These are phyloP conservation scores for Syncephalastrum sp. DNA, from an alignment of 371 early-diverging fungal species.

Conservation along the genomic window DNA sequence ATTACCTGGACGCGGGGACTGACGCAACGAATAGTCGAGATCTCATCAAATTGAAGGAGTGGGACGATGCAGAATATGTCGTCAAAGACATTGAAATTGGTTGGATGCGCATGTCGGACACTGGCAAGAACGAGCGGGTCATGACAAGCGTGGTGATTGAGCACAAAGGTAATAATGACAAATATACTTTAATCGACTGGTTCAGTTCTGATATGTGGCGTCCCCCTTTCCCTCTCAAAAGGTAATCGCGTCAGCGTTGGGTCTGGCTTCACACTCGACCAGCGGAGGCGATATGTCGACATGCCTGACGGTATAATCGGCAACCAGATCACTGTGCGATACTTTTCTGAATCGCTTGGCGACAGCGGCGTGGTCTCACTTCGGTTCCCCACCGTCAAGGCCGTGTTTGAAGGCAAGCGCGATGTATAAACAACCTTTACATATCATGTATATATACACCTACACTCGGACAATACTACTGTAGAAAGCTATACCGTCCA, in stretches of 20 bases:
- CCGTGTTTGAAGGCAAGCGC: constrained; percentile 42
- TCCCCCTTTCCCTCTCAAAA: neutral
- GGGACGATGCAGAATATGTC: constrained; percentile 56
- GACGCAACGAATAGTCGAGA: constrained; percentile 29
- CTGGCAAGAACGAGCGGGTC: constrained; percentile 41
- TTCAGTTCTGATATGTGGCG: neutral
- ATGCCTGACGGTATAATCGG: constrained; percentile 50
- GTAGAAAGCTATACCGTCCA: too few species aligned
- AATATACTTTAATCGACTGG: too few species aligned
- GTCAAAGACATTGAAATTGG: constrained; percentile 54
- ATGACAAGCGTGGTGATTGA: constrained; percentile 48
- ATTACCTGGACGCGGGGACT: neutral
- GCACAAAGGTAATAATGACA: constrained; percentile 38
- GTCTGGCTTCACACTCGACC: constrained; percentile 51
- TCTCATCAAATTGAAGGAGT: constrained; percentile 58
- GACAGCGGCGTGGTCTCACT: constrained; percentile 36
- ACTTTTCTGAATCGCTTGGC: constrained; percentile 50
- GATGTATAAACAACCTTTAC: constrained; percentile 8
- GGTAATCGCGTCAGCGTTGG: constrained; percentile 55
- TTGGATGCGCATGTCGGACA: constrained; percentile 45
- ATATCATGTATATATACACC: too few species aligned
- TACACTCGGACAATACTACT: too few species aligned
- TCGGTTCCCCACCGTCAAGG: constrained; percentile 60
- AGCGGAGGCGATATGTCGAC: constrained; percentile 42
- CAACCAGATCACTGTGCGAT: constrained; percentile 55